Conservation (phyloP, 2,329 filamentous ascomycete species). For the Stemphylium beticola region DNA sequence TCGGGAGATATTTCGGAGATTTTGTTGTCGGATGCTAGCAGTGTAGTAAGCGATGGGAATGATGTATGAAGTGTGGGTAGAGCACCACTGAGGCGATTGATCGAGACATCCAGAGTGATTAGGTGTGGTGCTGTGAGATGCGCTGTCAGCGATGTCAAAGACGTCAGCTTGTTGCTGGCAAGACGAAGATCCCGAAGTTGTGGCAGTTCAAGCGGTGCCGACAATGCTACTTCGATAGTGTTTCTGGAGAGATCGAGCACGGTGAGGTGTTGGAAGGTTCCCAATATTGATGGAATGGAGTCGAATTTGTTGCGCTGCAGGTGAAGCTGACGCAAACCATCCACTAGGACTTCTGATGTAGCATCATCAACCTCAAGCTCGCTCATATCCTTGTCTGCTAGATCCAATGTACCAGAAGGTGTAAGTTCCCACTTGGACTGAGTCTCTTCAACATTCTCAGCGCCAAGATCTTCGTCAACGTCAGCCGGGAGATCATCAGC, state of each 20-base stretch:
- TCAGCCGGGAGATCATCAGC: slow-evolving; percentile 11
- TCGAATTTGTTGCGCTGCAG: slow-evolving; percentile 80
- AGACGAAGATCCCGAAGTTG: slow-evolving; percentile 79
- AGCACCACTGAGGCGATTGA: slow-evolving; percentile 74
- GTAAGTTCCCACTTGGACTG: slow-evolving; percentile 37
- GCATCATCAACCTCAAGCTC: slow-evolving; percentile 50
- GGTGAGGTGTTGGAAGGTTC: slow-evolving; percentile 72
- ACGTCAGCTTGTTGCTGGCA: slow-evolving; percentile 71
- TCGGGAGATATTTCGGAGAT: slow-evolving; percentile 76
- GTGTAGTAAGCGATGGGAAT: slow-evolving; percentile 73
- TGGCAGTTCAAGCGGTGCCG: slow-evolving; percentile 67
- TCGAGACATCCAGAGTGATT: slow-evolving; percentile 78
- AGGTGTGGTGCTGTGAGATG: slow-evolving; percentile 76
- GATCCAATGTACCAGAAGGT: slow-evolving; percentile 50
- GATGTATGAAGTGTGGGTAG: slow-evolving; percentile 70
- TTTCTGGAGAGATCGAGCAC: slow-evolving; percentile 79
- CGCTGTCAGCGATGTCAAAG: slow-evolving; percentile 68
- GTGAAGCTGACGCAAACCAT: slow-evolving; percentile 64
- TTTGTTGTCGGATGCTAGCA: slow-evolving; percentile 81
- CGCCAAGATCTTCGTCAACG: slow-evolving; percentile 10
- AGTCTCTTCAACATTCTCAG: slow-evolving; percentile 2
- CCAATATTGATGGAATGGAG: slow-evolving; percentile 71
- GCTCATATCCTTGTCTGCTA: slow-evolving; percentile 49
- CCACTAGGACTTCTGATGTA: slow-evolving; percentile 51
- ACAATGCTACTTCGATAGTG: slow-evolving; percentile 61